Base-by-base conservation (phyloP, 352 stramenopile species). In the Globisporangium rhizosaccharum region DNA sequence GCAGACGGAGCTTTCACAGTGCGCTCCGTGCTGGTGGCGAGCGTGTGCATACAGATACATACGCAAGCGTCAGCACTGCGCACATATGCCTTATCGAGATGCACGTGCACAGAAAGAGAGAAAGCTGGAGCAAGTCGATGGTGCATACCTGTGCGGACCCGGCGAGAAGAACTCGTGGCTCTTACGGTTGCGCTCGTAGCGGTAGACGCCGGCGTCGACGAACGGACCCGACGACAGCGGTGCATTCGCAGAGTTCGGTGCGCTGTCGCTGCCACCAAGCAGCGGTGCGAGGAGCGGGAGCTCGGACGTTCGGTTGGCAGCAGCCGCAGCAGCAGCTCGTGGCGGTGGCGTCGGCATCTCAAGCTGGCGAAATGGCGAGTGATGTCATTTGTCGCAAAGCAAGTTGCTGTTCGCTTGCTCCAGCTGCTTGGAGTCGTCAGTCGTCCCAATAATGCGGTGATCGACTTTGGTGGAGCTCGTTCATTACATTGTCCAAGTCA, bases 121-220 rank as follows among this genome's bases (percentile, higher is more conserved):
- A 49, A 23, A 14, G 44, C 18, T 9, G 6, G 6, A 18, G 12
- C 3, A 51, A 10, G 46, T 15, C 5, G 8, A n/a, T 53, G 56
- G 30, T 62, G 30, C 39, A 12, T 18, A 79, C 71, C 71, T 79
- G 51, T 81, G 78, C 30, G 82, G 82, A 0, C 82, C 82, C 1
- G 82, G 82, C 5, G 72, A 87, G 62, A 92, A 92, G 68, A 83
- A 92, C 68, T 92, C 82, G 65, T 86, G 73, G 57, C 82, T 92
- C 23, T 53, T 61, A 30, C 80, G 75, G 56, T 85, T 73, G 58
- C 67, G 70, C 62, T 92, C 82, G 69, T 92, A 92, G 62, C 78
- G 74, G 62, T 92, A 92, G 51, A 90, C 62, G 57, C 82, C 82
- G 3, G 79, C 67, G 46, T 87, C 70, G 30, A 83, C 70, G 75